Evolutionary conservation across 192 early-diverging fungal species (phyloP).

Genomic region (Anaeromyces robustus): DNA sequence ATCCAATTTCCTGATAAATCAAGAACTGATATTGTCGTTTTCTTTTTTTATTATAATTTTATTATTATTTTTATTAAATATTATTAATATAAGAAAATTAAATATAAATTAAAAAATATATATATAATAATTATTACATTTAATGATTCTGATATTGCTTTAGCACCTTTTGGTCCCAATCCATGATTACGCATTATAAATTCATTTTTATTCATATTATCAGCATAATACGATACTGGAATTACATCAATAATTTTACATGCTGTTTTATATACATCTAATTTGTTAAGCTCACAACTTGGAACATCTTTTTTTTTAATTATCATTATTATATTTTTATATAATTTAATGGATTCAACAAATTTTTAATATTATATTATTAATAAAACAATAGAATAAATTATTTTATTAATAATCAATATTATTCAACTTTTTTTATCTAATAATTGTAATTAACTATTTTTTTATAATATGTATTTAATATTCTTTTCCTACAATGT

Average conservation of each 20-base stretch:
- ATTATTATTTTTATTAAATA: background rate
- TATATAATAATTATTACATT: background rate
- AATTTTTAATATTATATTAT: too few relatives aligned
- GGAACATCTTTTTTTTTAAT: background rate
- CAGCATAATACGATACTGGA: background rate
- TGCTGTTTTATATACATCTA: background rate
- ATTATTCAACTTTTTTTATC: too few relatives aligned
- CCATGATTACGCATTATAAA: background rate
- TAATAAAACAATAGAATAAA: too few relatives aligned
- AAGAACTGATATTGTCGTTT: background rate
- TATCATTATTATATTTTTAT: too few relatives aligned
- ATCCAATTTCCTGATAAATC: background rate
- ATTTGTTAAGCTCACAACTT: background rate
- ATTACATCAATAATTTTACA: background rate
- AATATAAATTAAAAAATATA: background rate
- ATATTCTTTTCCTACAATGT: too few relatives aligned
- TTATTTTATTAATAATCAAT: too few relatives aligned
- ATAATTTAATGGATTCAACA: too few relatives aligned
- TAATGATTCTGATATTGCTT: background rate
- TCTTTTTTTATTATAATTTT: background rate
- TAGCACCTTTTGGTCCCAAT: background rate
- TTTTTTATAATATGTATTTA: too few relatives aligned
- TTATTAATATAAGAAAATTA: too few relatives aligned
- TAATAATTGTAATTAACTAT: too few relatives aligned
- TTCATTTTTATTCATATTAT: background rate